Base-by-base conservation (phyloP, 805 yeast species). In the Kluyveromyces aestuarii region DNA sequence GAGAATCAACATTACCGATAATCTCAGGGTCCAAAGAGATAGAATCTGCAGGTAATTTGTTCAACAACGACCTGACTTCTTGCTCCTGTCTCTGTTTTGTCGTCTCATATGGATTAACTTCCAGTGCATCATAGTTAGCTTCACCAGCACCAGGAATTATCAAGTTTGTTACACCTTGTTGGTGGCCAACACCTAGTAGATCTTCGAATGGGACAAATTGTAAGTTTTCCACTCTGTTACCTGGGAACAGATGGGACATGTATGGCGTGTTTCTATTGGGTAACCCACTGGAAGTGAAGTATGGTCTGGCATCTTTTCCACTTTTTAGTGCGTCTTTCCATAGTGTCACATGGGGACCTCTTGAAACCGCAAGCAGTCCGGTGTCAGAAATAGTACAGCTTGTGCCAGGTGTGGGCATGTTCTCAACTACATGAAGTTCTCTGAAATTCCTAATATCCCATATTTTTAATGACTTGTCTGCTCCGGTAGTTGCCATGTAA, bases 61-160 rank as follows among this genome's bases (percentile, higher is more conserved):
- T 87, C 62, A 93, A 69, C 64, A 93, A 74, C 1, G 84, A 69
- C 62, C 91, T 80, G 37, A 93, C 96, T 73, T 93, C 99, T 42
- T 79, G 75, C 70, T 91, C 91, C 68, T 91, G 96, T 73, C 98
- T 83, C 71, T 90, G 97, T 64, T 87, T 84, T 48, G 86, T 80
- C 9, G 96, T 79, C 67, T 88, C 96, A 69, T 75, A 93, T 53
- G 99, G 99, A 66, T 93, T 93, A 60, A 81, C 68, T 69, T 93
- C 99, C 64, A 89, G 68, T 2, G 98, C 89, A 72, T 93, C 99
- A 66, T 79, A 89, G 69, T 93, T 93, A 52, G 99, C 96, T 71
- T 93, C 99, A 72, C 99, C 99, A 40, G 97, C 74, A 25, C 99
- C 99, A 39, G 99, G 99, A 50, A 93, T 76, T 56, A 93, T 84